Evolutionary conservation across 306 rosid species (phyloP).

Genomic region (Cucumis melo): DNA sequence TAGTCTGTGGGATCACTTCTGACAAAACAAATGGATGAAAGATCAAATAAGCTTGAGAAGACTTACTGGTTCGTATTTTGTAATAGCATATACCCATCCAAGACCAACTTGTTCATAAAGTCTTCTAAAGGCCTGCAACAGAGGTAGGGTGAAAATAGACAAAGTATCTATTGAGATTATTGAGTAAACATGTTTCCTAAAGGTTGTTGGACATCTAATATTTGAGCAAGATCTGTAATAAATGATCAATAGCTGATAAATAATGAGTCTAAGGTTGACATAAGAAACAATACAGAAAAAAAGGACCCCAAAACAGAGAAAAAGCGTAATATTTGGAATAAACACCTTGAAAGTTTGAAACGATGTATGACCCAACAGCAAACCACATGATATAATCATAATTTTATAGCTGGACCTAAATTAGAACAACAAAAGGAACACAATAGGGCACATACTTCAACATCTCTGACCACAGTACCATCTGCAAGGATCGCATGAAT

Average conservation of each 20-base stretch:
- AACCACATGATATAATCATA: not conserved
- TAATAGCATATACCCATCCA: conserved; percentile 87
- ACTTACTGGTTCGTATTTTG: conserved; percentile 75
- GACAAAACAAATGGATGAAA: not conserved
- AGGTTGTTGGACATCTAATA: not conserved
- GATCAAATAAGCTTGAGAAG: conserved; percentile 2
- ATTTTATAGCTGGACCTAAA: not conserved
- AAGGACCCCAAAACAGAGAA: not conserved
- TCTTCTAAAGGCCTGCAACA: conserved; percentile 67
- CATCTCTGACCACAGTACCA: conserved; percentile 84
- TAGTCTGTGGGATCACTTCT: not conserved
- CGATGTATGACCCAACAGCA: not conserved
- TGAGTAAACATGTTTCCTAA: not conserved
- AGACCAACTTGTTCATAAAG: conserved; percentile 78
- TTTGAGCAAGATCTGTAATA: not conserved
- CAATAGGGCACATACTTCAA: conserved; percentile 46
- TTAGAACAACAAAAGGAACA: not conserved
- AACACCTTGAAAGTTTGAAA: not conserved
- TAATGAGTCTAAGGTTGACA: not conserved
- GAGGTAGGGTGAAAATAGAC: not conserved
- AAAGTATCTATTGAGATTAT: not conserved
- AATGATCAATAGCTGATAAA: not conserved
- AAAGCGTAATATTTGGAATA: not conserved
- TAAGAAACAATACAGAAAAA: too few species aligned
- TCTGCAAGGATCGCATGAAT: conserved; percentile 80